phyloP scores from a whole-genome alignment of 2,329 filamentous ascomycete species.

The Pseudogymnoascus sp. region DNA sequence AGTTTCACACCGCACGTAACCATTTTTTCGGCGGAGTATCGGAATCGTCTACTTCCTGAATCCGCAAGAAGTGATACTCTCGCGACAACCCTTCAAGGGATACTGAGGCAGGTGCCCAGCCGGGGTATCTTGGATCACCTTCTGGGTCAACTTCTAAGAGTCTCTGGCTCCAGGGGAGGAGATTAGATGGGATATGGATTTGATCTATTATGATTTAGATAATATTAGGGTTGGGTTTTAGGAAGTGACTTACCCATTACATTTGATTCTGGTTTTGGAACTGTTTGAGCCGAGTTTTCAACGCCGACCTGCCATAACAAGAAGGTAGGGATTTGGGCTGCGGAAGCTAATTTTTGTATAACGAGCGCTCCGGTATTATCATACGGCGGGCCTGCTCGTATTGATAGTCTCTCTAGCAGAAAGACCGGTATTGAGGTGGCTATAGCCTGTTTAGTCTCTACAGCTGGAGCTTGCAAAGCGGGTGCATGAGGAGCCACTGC shows the following conservation, averaged over 20 bases:
- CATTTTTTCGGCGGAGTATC: not conserved
- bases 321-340: not conserved
- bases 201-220: not conserved
- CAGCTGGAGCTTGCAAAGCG: not conserved
- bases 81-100: not conserved
- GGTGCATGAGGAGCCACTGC: not conserved
- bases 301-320: not conserved
- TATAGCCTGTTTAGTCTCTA: not conserved
- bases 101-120: not conserved
- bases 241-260: not conserved
- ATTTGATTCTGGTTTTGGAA: not conserved
- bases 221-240: not conserved
- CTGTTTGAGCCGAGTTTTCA: not conserved
- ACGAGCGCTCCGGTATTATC: not conserved
- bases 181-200: not conserved
- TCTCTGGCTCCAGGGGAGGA: not conserved
- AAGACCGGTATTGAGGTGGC: not conserved
- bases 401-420: not conserved
- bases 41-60: not conserved
- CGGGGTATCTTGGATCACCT: not conserved
- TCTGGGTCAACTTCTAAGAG: not conserved
- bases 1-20: not conserved
- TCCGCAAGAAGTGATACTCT: not conserved
- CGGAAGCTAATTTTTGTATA: not conserved
- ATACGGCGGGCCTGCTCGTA: not conserved